These are phyloP conservation scores for Penicillium italicum DNA, from an alignment of 2,329 filamentous ascomycete genomes.

Conservation along the genomic window DNA sequence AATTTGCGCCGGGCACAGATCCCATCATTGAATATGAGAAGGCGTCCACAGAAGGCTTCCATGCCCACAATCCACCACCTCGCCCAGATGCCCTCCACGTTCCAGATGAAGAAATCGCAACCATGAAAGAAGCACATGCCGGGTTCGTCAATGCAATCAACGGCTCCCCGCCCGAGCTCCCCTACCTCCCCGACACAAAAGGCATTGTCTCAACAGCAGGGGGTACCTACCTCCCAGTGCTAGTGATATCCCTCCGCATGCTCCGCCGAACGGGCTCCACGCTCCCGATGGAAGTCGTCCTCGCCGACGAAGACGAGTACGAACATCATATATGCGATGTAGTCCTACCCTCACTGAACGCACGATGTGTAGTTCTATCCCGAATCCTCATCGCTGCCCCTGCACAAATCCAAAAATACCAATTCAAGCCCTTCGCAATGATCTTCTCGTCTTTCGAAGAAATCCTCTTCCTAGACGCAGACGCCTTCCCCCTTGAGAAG, in stretches of 20 bases:
- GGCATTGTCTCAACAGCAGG: conserved; percentile 49
- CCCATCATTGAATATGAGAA: conserved; percentile 28
- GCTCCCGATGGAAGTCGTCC: conserved; percentile 47
- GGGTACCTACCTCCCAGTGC: conserved; percentile 42
- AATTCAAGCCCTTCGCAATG: conserved; percentile 49
- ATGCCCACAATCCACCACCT: conserved; percentile 24
- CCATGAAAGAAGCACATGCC: conserved; percentile 35
- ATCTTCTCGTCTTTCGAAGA: conserved; percentile 51
- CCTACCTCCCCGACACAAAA: conserved; percentile 33
- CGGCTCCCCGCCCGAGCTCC: conserved; percentile 29
- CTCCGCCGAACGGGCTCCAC: conserved; percentile 43
- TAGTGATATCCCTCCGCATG: conserved; percentile 47
- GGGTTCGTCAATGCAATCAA: conserved; percentile 34
- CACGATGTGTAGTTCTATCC: conserved; percentile 44
- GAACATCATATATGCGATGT: conserved; percentile 43
- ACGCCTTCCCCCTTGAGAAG: conserved; percentile 44
- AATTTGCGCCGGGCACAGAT: conserved; percentile 30
- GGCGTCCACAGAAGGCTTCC: conserved; percentile 28
- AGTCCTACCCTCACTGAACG: conserved; percentile 44
- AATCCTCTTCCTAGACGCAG: conserved; percentile 50
- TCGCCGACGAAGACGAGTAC: conserved; percentile 42
- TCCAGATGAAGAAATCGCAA: conserved; percentile 26
- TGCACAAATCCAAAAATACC: conserved; percentile 42
- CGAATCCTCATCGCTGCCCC: conserved; percentile 38
- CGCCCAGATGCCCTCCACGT: conserved; percentile 34